Conservation (phyloP, 768 basidiomycete species). For the Russula griseocarnosa region DNA sequence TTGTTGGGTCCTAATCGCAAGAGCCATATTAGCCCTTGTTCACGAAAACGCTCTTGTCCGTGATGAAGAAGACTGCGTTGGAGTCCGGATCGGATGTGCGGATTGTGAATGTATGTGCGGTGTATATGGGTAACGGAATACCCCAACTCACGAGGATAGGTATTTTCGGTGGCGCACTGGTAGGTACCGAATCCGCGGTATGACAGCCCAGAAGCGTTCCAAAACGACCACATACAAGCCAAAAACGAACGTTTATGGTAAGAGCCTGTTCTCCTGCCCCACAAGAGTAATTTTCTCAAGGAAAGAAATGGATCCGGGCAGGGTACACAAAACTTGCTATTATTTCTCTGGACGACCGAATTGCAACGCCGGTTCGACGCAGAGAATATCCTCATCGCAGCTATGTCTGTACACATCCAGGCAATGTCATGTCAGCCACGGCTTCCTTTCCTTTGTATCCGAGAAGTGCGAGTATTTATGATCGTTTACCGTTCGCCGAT, state of each 20-base stretch:
- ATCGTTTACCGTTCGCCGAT: neutral
- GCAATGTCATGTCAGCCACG: slow-evolving; percentile 39
- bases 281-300: neutral
- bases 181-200: slow-evolving; percentile 13
- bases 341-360: slow-evolving; percentile 46
- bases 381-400: slow-evolving; percentile 38
- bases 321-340: slow-evolving; percentile 51
- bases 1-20: slow-evolving; percentile 30
- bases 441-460: neutral
- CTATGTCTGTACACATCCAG: slow-evolving; percentile 44
- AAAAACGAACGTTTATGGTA: slow-evolving; percentile 29
- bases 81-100: slow-evolving; percentile 53
- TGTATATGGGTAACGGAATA: neutral
- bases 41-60: slow-evolving; percentile 50
- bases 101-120: slow-evolving; percentile 48
- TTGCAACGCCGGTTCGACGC: slow-evolving; percentile 47
- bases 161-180: slow-evolving; percentile 26
- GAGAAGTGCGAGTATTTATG: neutral
- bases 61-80: slow-evolving; percentile 48
- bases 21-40: slow-evolving; percentile 55
- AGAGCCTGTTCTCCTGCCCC: neutral
- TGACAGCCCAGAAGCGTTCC: slow-evolving; percentile 31
- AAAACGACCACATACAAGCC: slow-evolving; percentile 24
- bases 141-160: slow-evolving; percentile 15
- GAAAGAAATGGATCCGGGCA: slow-evolving; percentile 28